Evolutionary conservation across 768 basidiomycete genomes (phyloP).

Genomic region (Hydnomerulius pinastri): DNA sequence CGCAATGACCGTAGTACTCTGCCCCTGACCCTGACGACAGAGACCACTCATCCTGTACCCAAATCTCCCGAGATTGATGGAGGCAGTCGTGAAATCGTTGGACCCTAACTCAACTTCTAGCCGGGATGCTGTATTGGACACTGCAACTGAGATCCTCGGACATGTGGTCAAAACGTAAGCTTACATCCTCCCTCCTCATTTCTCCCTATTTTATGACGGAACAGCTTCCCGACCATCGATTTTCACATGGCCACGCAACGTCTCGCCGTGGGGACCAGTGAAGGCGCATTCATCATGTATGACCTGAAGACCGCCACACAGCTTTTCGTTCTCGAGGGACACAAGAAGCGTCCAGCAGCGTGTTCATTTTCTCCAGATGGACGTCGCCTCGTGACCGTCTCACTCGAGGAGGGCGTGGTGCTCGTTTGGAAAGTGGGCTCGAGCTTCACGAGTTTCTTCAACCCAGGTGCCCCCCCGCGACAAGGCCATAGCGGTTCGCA

Average conservation of each 20-base stretch:
- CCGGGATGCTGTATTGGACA: conserved; percentile 84
- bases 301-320: conserved; percentile 95
- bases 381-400: conserved; percentile 82
- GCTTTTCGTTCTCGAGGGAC: conserved; percentile 92
- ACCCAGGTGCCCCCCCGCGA: conserved; percentile 86
- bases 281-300: conserved; percentile 95
- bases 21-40: conserved; percentile 36
- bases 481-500: conserved; percentile 82
- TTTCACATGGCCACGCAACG: conserved; percentile 88
- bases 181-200: not conserved
- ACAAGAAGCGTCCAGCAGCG: conserved; percentile 77
- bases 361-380: conserved; percentile 96
- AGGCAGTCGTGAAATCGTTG: conserved; percentile 94
- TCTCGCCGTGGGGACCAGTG: conserved; percentile 89
- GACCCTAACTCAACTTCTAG: conserved; percentile 83
- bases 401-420: conserved; percentile 79
- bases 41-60: conserved; percentile 84
- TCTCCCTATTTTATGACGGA: not conserved
- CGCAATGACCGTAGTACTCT: not conserved
- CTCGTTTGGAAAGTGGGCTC: conserved; percentile 96
- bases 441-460: conserved; percentile 87
- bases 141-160: conserved; percentile 92
- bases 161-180: conserved; percentile 91
- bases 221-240: conserved; percentile 89
- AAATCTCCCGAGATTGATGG: conserved; percentile 82